Base-by-base conservation (phyloP, 2,329 filamentous ascomycete species). In the Lizonia empirigonia region DNA sequence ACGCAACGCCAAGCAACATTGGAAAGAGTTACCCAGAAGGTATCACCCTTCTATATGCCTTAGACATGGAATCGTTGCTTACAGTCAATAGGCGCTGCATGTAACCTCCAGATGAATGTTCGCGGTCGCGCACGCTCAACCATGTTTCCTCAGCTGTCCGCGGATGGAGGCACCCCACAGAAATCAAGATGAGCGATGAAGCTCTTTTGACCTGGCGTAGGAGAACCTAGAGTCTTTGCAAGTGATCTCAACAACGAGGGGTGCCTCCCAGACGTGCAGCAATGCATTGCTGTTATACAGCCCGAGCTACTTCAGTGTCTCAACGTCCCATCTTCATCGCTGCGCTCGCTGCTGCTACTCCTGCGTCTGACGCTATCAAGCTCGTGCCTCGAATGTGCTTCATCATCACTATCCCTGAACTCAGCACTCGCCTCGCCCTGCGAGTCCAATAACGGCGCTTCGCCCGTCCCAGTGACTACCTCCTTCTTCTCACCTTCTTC, bases 401-500 rank as follows among this genome's bases (percentile, higher is more conserved):
- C 56, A 12, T 62, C 65, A 13, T 60, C 65, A 15, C 58, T 72
- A 16, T 78, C 78, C 44, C 78, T 77, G 10, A 48, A 75, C 68
- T 32, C 44, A 1, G 29, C 53, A 20, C 62, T 57, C 18, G 50
- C 55, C 18, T 58, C 55, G 2, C 56, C 57, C 23, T 59, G 36
- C 16, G 36, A 20, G 34, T 63, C 56, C 27, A 67, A 34, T 39
- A 68, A 36, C 42, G 58, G 58, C 32, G 64, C 69, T 5, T 54
- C 58, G 2, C 58, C 62, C 2, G 56, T 57, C 5, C 55, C 58
- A 45, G 66, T 68, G 13, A 61, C 64, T n/a, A 51, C 58, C 18
- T 44, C 60, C 22, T 72, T 67, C 53, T 68, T 68, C 16, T 59
- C 66, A 1, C 70, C 72, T 45, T 86, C 85, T 50, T 88, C 86